These are phyloP conservation scores for Flagelloscypha sp. DNA, from an alignment of 768 basidiomycete species.

Conservation along the genomic window DNA sequence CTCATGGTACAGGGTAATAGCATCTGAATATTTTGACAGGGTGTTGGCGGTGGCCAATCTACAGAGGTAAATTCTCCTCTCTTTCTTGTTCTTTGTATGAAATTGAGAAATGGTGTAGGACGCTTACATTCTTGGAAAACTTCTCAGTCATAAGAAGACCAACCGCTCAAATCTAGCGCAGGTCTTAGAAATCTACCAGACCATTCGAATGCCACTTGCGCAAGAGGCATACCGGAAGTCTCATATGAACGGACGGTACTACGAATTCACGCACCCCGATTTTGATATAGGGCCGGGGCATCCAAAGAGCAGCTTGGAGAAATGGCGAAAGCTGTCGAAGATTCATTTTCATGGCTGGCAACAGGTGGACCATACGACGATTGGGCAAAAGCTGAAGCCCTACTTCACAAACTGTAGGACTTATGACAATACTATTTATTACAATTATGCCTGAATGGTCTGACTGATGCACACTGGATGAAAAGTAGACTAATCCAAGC, in stretches of 20 bases:
- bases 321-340: slow-evolving; percentile 12
- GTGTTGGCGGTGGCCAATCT: slow-evolving; percentile 22
- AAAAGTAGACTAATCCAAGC: no score
- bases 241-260: slow-evolving; percentile 28
- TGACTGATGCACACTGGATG: no score
- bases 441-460: no score
- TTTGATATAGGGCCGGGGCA: slow-evolving; percentile 2
- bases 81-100: background rate
- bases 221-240: slow-evolving; percentile 23
- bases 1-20: no score
- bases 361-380: slow-evolving; percentile 14
- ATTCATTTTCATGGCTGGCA: slow-evolving; percentile 14
- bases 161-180: slow-evolving; percentile 9
- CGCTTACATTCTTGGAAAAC: slow-evolving; percentile 17
- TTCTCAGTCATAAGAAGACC: slow-evolving; percentile 14
- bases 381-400: slow-evolving; percentile 13
- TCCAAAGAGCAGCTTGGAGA: slow-evolving; percentile 3
- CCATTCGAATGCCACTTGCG: slow-evolving; percentile 23
- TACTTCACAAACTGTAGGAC: no score
- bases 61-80: slow-evolving; percentile 16
- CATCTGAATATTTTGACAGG: no score
- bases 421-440: no score
- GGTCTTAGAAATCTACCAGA: slow-evolving; percentile 24
- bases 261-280: slow-evolving; percentile 23
- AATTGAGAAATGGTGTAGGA: slow-evolving; percentile 12